Conservation (phyloP, 202 grass and related monocot species). For the Setaria viridis region DNA sequence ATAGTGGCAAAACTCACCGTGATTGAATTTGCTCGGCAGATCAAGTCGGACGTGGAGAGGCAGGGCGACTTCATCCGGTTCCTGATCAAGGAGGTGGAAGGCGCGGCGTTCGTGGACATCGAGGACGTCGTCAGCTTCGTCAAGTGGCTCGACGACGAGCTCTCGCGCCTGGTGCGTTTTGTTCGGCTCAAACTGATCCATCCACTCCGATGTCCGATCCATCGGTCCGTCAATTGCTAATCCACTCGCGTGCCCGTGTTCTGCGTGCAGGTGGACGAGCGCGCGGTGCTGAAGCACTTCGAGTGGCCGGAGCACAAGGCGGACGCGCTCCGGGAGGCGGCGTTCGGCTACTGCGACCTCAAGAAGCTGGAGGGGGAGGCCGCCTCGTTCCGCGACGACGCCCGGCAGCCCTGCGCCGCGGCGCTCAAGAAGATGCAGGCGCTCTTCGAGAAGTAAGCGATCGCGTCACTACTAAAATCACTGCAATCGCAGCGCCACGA, state of each 20-base stretch:
- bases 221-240: neutral
- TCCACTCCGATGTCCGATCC: neutral
- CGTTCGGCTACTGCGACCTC: constrained; percentile 93
- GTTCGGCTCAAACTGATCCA: too few relatives aligned
- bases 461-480: too few relatives aligned
- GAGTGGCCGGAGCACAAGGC: constrained; percentile 98
- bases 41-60: constrained; percentile 88
- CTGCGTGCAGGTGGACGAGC: constrained; percentile 78
- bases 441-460: constrained; percentile 84
- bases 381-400: constrained; percentile 66
- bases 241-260: neutral
- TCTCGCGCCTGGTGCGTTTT: constrained; percentile 66
- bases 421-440: constrained; percentile 97
- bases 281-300: constrained; percentile 99
- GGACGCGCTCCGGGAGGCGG: constrained; percentile 95
- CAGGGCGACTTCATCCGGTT: constrained; percentile 89
- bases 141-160: constrained; percentile 99
- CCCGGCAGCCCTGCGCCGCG: constrained; percentile 66
- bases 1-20: neutral
- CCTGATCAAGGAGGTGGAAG: constrained; percentile 88
- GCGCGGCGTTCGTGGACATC: constrained; percentile 70
- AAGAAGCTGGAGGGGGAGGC: constrained; percentile 78
- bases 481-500: too few relatives aligned
- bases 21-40: constrained; percentile 46
- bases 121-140: constrained; percentile 91